phyloP scores from a whole-genome alignment of 2,329 filamentous ascomycete genomes.

The Sporothrix pallida region DNA sequence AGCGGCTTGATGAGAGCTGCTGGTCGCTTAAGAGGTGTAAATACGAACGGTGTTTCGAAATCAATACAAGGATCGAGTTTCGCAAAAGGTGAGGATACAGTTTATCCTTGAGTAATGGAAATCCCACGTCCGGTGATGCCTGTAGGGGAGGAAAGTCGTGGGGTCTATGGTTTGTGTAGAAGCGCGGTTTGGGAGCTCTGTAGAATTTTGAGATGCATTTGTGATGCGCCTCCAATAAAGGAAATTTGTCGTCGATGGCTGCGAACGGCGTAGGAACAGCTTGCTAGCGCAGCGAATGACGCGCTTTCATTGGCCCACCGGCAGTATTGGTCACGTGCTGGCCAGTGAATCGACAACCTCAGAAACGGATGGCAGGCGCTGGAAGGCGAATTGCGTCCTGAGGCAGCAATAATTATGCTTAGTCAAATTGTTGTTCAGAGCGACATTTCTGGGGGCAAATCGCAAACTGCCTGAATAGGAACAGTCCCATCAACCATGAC shows the following conservation, averaged over 20 bases:
- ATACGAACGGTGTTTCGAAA: neutral
- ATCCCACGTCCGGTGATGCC: neutral
- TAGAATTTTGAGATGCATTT: slow-evolving; percentile 27
- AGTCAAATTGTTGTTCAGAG: neutral
- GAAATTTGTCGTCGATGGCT: slow-evolving; percentile 29
- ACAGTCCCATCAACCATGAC: neutral
- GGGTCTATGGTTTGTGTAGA: neutral
- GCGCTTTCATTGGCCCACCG: slow-evolving; percentile 33
- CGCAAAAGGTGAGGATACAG: neutral
- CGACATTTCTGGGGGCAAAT: neutral
- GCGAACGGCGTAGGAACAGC: slow-evolving; percentile 11
- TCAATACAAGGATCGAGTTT: too few relatives aligned
- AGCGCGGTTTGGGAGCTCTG: slow-evolving; percentile 15
- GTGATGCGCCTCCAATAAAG: slow-evolving; percentile 30
- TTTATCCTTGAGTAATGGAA: neutral
- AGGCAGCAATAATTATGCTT: slow-evolving; percentile 16
- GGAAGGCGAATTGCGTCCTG: slow-evolving; percentile 25
- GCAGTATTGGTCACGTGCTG: slow-evolving; percentile 24
- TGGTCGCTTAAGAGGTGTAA: neutral
- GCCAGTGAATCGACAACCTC: neutral
- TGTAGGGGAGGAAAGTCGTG: neutral
- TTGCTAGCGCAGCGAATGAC: slow-evolving; percentile 31
- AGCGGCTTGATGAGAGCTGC: neutral
- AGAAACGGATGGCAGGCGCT: slow-evolving; percentile 24
- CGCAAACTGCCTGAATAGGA: slow-evolving; percentile 17